These are phyloP conservation scores for Globisporangium camurandrum DNA, from an alignment of 352 stramenopile genomes.

Conservation along the genomic window DNA sequence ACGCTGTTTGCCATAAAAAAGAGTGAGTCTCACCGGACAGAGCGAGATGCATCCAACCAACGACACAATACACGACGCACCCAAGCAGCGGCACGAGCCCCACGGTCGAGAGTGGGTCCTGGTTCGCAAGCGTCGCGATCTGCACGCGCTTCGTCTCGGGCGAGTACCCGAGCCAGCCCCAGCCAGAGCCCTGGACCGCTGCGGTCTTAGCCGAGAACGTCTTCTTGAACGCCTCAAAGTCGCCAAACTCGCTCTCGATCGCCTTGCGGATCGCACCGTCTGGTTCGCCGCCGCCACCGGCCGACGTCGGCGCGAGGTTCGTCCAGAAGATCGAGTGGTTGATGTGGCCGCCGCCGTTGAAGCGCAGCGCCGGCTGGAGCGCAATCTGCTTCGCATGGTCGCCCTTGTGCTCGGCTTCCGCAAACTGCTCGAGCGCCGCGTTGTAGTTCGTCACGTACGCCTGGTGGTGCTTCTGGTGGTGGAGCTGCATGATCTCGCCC, in stretches of 20 bases:
- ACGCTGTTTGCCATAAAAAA: conserved; percentile 50
- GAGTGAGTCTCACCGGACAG: neutral
- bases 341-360: conserved; percentile 97
- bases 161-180: conserved; percentile 96
- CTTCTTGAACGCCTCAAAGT: conserved; percentile 90
- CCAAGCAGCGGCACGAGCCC: conserved; percentile 93
- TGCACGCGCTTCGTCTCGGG: conserved; percentile 77
- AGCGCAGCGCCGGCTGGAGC: conserved; percentile 91
- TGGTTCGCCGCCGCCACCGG: conserved; percentile 77
- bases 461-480: conserved; percentile 97
- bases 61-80: conserved; percentile 13
- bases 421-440: conserved; percentile 89
- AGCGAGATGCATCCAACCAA: neutral
- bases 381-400: conserved; percentile 90
- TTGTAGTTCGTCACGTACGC: conserved; percentile 97
- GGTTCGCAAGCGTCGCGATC: conserved; percentile 89
- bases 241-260: conserved; percentile 91
- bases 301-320: conserved; percentile 82
- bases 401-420: conserved; percentile 74
- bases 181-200: conserved; percentile 95
- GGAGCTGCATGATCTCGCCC: conserved; percentile 89
- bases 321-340: conserved; percentile 99
- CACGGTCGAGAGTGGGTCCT: conserved; percentile 94
- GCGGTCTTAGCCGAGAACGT: conserved; percentile 84
- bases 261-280: conserved; percentile 79